Evolutionary conservation across 1,284 basidiomycete species (phyloP), one percentile per base, ranked within the genome.

Genomic region (Tremellales sp.): DNA sequence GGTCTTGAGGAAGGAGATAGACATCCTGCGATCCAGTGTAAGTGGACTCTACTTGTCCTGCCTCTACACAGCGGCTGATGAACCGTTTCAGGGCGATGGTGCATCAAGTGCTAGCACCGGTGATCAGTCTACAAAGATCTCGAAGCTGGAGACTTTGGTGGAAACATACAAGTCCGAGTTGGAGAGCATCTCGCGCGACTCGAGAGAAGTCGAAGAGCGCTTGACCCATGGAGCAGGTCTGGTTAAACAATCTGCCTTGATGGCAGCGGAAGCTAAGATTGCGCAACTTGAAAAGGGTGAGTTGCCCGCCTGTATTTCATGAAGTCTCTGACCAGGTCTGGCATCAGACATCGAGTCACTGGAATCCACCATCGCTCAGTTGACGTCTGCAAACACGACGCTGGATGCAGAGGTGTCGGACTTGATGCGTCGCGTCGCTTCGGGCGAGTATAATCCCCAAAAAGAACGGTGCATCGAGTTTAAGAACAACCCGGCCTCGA

Each of bases 401-500:
- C 62, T 78, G 14, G 71, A 72, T n/a, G 61, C 60, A 4, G 75
- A 77, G 53, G 71, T 77, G 45, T 73, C 71, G 35, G 65, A 67
- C 32, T 66, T 79, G 4, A 75, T 75, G 63, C 61, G 60, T 8
- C 70, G 74, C 7, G 72, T 76, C 10, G 71, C 68, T 10, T 69
- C 74, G 1, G 78, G 78, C 31, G 77, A 78, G 48, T 79, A 75
- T 64, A 75, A 79, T 53, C 65, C 72, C 4, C 56, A 57, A 12
- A 66, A 65, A 18, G 74, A 74, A 50, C 60, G 73, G 27, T 75
- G 74, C 40, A 61, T 79, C 32, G 74, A 76, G 34, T 64, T 79
- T 7, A 53, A 61, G 8, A 62, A 68, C 32, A 78, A 76, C 48
- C 78, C 78, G 0, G 75, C 77, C 0, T 63, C 70, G 0, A 65